phyloP scores from a whole-genome alignment of 176 grass and related monocot species.

The Microstegium vimineum region DNA sequence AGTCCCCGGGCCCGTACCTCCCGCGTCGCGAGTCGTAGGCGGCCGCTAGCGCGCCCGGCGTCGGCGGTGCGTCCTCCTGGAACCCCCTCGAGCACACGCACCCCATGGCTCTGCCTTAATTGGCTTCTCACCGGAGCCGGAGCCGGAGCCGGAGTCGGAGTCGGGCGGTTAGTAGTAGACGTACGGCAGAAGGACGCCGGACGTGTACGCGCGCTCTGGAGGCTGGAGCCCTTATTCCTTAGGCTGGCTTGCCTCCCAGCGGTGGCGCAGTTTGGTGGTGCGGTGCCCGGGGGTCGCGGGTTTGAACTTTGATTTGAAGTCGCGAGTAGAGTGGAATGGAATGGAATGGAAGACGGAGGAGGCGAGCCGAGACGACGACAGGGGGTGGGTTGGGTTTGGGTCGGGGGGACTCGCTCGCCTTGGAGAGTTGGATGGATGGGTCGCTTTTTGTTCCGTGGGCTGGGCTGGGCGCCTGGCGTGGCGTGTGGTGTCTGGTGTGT shows the following conservation, averaged over 20 bases:
- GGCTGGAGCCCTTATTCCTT: too few relatives aligned
- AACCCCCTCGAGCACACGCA: slow-evolving; percentile 46
- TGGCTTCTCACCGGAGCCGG: background rate
- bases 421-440: too few relatives aligned
- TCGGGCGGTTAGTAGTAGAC: too few relatives aligned
- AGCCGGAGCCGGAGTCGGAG: too few relatives aligned
- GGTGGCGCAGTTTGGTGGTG: background rate
- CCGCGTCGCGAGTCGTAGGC: slow-evolving; percentile 32
- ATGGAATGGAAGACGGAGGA: background rate
- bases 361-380: background rate
- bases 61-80: background rate
- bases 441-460: background rate
- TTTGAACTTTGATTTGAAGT: background rate
- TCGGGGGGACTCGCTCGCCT: too few relatives aligned
- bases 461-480: too few relatives aligned
- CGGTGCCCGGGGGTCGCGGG: background rate
- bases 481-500: slow-evolving; percentile 5
- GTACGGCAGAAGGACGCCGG: background rate
- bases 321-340: background rate
- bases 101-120: slow-evolving; percentile 44
- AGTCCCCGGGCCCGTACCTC: slow-evolving; percentile 26
- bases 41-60: background rate
- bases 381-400: too few relatives aligned
- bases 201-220: too few relatives aligned
- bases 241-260: too few relatives aligned